Conservation (phyloP, 208 protist species). For the Herpetomonas samuelpessoai region DNA sequence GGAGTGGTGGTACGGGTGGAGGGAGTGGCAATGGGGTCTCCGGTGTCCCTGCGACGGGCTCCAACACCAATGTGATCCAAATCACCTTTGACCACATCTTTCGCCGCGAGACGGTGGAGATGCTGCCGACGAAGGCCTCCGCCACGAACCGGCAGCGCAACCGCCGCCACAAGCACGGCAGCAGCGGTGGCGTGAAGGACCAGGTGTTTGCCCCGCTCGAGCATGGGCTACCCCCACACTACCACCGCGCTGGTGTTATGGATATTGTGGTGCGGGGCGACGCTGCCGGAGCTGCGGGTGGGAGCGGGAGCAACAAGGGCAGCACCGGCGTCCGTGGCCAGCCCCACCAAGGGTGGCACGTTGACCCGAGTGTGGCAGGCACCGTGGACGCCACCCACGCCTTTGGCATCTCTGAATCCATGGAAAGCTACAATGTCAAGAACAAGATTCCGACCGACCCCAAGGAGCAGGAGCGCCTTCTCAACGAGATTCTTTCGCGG, state of each 20-base stretch:
- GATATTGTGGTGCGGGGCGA: constrained; percentile 14
- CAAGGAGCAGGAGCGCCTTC: constrained; percentile 26
- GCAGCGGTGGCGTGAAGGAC: constrained; percentile 7
- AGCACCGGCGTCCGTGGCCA: background rate
- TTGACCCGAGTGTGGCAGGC: background rate
- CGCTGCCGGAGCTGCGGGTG: background rate
- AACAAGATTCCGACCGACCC: constrained; percentile 32
- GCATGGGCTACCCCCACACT: constrained; percentile 53
- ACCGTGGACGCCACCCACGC: constrained; percentile 5
- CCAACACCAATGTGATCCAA: constrained; percentile 62
- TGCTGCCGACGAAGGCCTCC: constrained; percentile 35
- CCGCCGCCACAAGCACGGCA: constrained; percentile 14
- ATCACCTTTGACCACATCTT: constrained; percentile 82
- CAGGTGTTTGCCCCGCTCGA: constrained; percentile 25
- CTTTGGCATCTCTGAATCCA: constrained; percentile 44
- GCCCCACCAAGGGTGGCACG: background rate
- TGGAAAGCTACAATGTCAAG: constrained; percentile 27
- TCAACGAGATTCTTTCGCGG: constrained; percentile 41
- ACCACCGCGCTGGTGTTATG: constrained; percentile 19
- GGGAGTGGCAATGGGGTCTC: constrained; percentile 8
- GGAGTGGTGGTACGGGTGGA: background rate
- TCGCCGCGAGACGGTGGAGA: constrained; percentile 48
- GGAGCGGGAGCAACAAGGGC: background rate
- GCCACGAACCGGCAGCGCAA: background rate
- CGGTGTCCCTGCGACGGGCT: constrained; percentile 31